Evolutionary conservation across 345 rosid species (phyloP), one percentile per base, ranked within the genome.

Genomic region (Euphorbia lathyris): DNA sequence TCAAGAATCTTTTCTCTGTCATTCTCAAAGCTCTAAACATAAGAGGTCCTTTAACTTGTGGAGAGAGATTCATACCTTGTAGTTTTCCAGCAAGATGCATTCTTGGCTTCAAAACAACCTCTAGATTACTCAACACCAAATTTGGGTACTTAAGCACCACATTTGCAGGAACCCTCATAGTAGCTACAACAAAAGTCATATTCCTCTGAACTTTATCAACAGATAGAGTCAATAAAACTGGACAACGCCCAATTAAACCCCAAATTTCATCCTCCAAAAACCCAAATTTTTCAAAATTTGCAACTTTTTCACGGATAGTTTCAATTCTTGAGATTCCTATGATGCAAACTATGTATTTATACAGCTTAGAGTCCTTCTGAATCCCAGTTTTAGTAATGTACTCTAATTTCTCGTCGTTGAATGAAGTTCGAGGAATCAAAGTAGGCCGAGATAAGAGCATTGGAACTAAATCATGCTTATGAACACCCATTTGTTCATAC

Each of bases 121-220:
- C 93, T 66, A 88, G 83, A 73, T 86, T 93, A 29, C 17, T 23
- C 47, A 71, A 81, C 65, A 93, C 78, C 76, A 93, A 73, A 69
- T 67, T 79, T 2, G 97, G 98, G 66, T 82, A 25, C 34, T 76
- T 27, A 16, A 87, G 76, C 32, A 90, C 81, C 11, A 78, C 70
- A 26, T 61, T 81, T 32, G 96, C 89, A 20, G 90, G 79, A 17
- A 85, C 75, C 74, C 84, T 90, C 86, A 88, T 81, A 14, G 81
- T 83, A n/a, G 85, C 95, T 14, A 88, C 45, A 10, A 93, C 63
- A 64, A 80, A 93, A 52, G 95, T 88, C 97, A 93, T 93, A 66
- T 88, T 93, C 79, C 96, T 86, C 70, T 93, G 93, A 67, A 93
- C 88, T 80, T 90, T 90, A 5, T 88, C 97, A 62, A 86, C 77